Evolutionary conservation across 495 filamentous ascomycete genomes (phyloP), one percentile per base, ranked within the genome.

Genomic region (Pyronema domesticum): DNA sequence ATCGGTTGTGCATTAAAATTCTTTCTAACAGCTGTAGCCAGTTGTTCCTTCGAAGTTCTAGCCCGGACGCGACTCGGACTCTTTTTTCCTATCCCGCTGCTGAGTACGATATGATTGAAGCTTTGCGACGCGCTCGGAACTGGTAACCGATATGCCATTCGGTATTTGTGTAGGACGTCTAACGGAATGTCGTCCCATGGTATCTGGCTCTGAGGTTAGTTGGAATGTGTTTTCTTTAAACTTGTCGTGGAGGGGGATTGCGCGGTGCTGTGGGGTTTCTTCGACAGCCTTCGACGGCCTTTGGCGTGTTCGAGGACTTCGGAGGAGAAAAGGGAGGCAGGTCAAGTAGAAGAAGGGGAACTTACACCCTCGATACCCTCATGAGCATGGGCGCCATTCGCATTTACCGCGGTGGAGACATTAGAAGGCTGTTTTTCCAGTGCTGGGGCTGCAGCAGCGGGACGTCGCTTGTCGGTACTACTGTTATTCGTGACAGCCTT

Each of bases 1-100:
- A 94, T 77, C 8, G 82, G 85, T 47, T 83, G 74, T 18, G 79
- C 81, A 64, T 94, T 94, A 68, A 95, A 94, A 66, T 94, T 85
- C 70, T 88, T 94, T 55, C 89, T 72, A 19, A 91, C 86, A 8
- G 82, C 74, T 54, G 80, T 74, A n/a, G 86, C 84, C 37, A 95
- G 74, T 60, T 53, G 53, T n/a, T 65, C 63, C 9, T 57, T 48
- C 33, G 56, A 88, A 77, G 23, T 89, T 80, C 63, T 85, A 83
- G 61, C 74, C n/a, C 45, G 9, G 10, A 47, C n/a, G 10, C 45
- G 45, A 14, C 54, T 1, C 30, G 62, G 62, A 8, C 53, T 58
- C 43, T 58, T 58, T 48, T 57, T 51, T 9, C 63, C 63, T 44
- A 65, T 59, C 1, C 62, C 63, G 1, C 60, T 57, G 3, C 58